Base-by-base conservation (phyloP, 2,329 filamentous ascomycete genomes). In the Helminthosporium solani region DNA sequence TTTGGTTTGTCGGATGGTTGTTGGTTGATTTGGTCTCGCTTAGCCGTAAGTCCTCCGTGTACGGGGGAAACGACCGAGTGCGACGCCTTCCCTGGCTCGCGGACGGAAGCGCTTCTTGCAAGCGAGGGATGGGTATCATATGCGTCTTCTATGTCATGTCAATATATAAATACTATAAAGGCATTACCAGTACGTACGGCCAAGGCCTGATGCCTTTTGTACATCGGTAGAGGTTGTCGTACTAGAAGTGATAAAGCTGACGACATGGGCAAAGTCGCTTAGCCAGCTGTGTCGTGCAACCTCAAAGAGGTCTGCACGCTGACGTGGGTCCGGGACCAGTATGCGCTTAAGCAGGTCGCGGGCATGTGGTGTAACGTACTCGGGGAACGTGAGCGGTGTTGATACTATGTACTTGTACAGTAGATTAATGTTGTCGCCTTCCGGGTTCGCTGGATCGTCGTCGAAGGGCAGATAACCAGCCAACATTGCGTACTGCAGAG, bases 331-430 rank as follows among this genome's bases (percentile, higher is more conserved):
- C 5, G 94, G 92, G 0, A 99, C 94, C 34, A 99, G 80, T 49
- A 99, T 99, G 42, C 94, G 85, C 50, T 94, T 85, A 37, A 99
- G 77, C 0, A 99, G 80, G 70, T 99, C 94, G 61, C 94, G 83
- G 18, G 94, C 92, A 70, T 99, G 94, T 7, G 94, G 94, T 7
- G 94, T 96, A 58, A 99, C 94, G 68, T 97, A 97, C 84, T 99
- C 94, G 51, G 94, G 94, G 70, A 99, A 99, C 3, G 92, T 97
- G 33, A 99, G 81, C 28, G 92, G 91, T 1, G 94, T 99, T 44
- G 90, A 95, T 49, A 96, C 92, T 60, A 99, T 99, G 73, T 99
- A 99, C 75, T 97, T 97, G 80, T 99, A 99, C 21, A 99, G 78
- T 9, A 99, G 80, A 69, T 99, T 99, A 75, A 99, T 99, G 68